Conservation (phyloP, 305 asterid species). For the Rubia tinctorum region DNA sequence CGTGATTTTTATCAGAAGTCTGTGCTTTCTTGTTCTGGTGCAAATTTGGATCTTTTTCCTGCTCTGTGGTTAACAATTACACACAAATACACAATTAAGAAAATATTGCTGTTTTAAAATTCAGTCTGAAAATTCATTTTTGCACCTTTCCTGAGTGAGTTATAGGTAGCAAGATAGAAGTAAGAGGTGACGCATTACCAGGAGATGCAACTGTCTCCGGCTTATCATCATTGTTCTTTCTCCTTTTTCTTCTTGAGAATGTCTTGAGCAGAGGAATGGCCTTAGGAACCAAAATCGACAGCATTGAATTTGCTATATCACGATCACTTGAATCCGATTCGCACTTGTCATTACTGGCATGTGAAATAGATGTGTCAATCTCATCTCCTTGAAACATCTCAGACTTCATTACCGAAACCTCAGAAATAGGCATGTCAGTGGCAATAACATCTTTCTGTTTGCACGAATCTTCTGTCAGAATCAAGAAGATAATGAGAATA, state of each 20-base stretch:
- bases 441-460: conserved; percentile 29
- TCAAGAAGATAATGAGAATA: conserved; percentile 1
- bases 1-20: conserved; percentile 27
- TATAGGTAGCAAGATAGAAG: neutral
- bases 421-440: conserved; percentile 34
- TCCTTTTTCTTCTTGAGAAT: conserved; percentile 70
- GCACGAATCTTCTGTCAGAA: conserved; percentile 41
- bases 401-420: conserved; percentile 38
- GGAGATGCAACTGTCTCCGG: conserved; percentile 27
- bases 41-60: conserved; percentile 30
- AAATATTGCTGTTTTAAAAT: conserved; percentile 4
- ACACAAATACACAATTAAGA: conserved; percentile 14
- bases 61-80: conserved; percentile 34
- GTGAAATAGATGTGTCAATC: conserved; percentile 27
- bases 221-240: conserved; percentile 41
- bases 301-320: conserved; percentile 69
- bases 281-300: conserved; percentile 73
- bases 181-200: conserved; percentile 37
- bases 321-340: conserved; percentile 54
- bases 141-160: neutral
- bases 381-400: conserved; percentile 62
- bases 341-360: conserved; percentile 45
- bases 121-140: neutral
- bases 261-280: conserved; percentile 82
- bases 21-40: conserved; percentile 27